phyloP scores from a whole-genome alignment of 305 asterid genomes.

The Solanum hybrid region DNA sequence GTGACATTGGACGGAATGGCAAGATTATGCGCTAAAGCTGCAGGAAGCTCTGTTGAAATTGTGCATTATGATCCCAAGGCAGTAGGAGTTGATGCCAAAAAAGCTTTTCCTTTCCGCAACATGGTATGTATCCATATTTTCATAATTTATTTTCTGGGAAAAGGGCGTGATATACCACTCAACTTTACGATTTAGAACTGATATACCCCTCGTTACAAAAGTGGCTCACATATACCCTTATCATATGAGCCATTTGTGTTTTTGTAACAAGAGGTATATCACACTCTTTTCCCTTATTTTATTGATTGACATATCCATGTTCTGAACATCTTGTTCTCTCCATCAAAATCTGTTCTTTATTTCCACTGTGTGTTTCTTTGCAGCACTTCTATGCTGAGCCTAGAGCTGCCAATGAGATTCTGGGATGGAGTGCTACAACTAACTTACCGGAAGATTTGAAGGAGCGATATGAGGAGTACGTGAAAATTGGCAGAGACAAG shows the following conservation, averaged over 20 bases:
- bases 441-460: constrained; percentile 72
- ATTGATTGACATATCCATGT: neutral
- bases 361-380: constrained; percentile 10
- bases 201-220: neutral
- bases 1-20: constrained; percentile 92
- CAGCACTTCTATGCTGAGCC: constrained; percentile 96
- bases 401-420: constrained; percentile 83
- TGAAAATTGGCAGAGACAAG: constrained; percentile 93
- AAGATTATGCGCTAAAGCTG: constrained; percentile 70
- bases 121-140: constrained; percentile 39
- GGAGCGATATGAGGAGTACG: constrained; percentile 71
- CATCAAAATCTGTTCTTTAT: neutral
- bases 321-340: neutral
- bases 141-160: neutral
- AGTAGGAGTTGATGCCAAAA: constrained; percentile 75
- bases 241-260: neutral
- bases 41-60: constrained; percentile 69
- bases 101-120: constrained; percentile 94
- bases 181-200: neutral
- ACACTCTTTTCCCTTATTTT: neutral
- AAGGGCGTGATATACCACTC: neutral
- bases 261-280: neutral
- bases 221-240: neutral
- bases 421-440: constrained; percentile 75
- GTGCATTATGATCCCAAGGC: constrained; percentile 83